Conservation (phyloP, 2,329 filamentous ascomycete species). For the Trichoderma pleuroti region DNA sequence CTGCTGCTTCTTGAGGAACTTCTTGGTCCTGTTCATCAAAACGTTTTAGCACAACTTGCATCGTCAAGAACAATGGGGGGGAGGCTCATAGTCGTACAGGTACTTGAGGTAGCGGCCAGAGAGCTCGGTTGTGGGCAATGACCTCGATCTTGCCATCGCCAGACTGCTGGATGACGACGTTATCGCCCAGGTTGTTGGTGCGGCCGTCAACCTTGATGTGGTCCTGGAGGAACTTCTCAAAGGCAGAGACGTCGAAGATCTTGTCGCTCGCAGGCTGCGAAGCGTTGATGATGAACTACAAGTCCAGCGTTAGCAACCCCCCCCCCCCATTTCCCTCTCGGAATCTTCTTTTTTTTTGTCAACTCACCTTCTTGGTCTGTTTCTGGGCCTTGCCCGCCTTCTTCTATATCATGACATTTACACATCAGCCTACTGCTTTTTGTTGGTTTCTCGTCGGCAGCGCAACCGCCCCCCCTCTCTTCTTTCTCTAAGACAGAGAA, state of each 20-base stretch:
- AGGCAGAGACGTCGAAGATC: slow-evolving; percentile 98
- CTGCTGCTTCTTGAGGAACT: slow-evolving; percentile 99
- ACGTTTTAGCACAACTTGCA: not conserved
- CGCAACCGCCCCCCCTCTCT: not conserved
- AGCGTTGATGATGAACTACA: slow-evolving; percentile 98
- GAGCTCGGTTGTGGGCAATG: slow-evolving; percentile 92
- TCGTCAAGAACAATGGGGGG: not conserved
- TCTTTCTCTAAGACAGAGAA: not conserved
- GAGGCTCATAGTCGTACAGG: slow-evolving; percentile 63
- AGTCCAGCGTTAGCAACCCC: not conserved
- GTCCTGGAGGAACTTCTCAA: slow-evolving; percentile 99
- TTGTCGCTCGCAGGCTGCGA: slow-evolving; percentile 98
- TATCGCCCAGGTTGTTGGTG: slow-evolving; percentile 95
- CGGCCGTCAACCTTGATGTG: slow-evolving; percentile 99
- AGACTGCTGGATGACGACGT: slow-evolving; percentile 82
- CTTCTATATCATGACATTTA: slow-evolving; percentile 53
- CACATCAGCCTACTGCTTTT: slow-evolving; percentile 93
- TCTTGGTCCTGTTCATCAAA: slow-evolving; percentile 76
- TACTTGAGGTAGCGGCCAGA: slow-evolving; percentile 99
- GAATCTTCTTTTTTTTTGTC: not conserved
- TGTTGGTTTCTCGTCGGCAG: slow-evolving; percentile 6
- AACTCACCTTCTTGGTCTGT: slow-evolving; percentile 77
- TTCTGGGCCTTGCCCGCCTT: slow-evolving; percentile 70
- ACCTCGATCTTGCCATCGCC: slow-evolving; percentile 98
- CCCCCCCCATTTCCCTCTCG: not conserved